Percentiles rank a stretch among this genome's conserved stretches.
These are phyloP conservation scores for Starmerella scarabaei DNA, from an alignment of 805 yeast genomes.

Conservation along the genomic window DNA sequence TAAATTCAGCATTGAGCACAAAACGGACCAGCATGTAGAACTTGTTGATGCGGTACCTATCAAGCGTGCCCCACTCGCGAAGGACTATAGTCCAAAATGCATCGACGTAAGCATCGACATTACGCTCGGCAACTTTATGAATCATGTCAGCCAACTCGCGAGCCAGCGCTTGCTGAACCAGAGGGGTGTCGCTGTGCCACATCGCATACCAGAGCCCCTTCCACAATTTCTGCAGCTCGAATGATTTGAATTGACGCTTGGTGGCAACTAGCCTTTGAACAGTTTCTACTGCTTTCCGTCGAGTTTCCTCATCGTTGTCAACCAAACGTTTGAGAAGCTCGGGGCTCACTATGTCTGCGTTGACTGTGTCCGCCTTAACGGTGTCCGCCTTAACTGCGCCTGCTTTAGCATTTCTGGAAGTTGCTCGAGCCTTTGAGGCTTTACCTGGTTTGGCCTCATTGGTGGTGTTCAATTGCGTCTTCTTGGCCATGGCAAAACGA, in stretches of 20 bases:
- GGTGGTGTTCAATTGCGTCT: neutral
- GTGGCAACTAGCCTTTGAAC: constrained; percentile 45
- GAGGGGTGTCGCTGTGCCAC: constrained; percentile 94
- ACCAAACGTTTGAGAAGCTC: constrained; percentile 18
- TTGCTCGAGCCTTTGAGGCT: neutral
- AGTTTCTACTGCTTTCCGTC: constrained; percentile 61
- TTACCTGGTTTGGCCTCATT: neutral
- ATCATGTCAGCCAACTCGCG: constrained; percentile 47
- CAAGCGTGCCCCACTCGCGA: constrained; percentile 74
- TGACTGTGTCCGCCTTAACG: neutral
- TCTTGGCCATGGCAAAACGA: neutral
- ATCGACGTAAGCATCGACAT: constrained; percentile 41
- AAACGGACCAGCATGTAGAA: constrained; percentile 70
- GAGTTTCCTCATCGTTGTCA: constrained; percentile 37
- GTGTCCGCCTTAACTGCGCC: neutral
- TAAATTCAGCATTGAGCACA: constrained; percentile 51
- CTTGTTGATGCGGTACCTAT: constrained; percentile 76
- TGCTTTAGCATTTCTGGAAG: neutral
- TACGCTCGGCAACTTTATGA: constrained; percentile 27
- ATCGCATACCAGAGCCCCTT: constrained; percentile 87
- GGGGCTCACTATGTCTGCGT: constrained; percentile 6
- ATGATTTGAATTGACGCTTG: constrained; percentile 29
- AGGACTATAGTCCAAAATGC: constrained; percentile 73
- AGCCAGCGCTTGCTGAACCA: constrained; percentile 80
- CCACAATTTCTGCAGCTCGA: constrained; percentile 78